A percentile compares a stretch with the other conserved stretches of the same genome.
Evolutionary conservation across 176 grass and related monocot species (phyloP).

Genomic region (Cenchrus purpureus): DNA sequence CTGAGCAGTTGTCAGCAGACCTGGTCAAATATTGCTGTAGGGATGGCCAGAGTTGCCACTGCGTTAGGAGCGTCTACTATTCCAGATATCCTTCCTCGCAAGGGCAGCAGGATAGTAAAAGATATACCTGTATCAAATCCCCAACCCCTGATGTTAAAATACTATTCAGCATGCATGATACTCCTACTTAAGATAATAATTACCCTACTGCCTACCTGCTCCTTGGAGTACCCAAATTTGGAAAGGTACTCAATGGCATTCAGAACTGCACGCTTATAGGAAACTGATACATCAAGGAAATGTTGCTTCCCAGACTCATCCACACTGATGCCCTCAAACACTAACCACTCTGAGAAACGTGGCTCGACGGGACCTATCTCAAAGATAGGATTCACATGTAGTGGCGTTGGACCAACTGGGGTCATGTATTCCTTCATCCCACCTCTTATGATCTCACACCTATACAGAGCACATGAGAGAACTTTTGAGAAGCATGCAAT

Average conservation of each 20-base stretch:
- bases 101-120: conserved; percentile 89
- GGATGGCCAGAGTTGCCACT: conserved; percentile 82
- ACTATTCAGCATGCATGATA: conserved; percentile 18
- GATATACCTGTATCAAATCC: conserved; percentile 64
- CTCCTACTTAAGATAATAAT: neutral
- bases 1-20: conserved; percentile 38
- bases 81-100: conserved; percentile 93
- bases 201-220: conserved; percentile 62
- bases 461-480: conserved; percentile 36
- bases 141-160: conserved; percentile 3
- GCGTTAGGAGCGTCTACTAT: conserved; percentile 91
- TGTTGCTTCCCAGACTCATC: conserved; percentile 89
- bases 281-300: conserved; percentile 86
- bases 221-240: conserved; percentile 90
- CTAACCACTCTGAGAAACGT: conserved; percentile 91
- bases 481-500: neutral
- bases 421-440: conserved; percentile 95
- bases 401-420: conserved; percentile 78
- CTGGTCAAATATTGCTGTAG: conserved; percentile 93
- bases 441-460: conserved; percentile 92
- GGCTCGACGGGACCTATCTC: conserved; percentile 95
- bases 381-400: conserved; percentile 96
- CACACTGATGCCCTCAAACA: conserved; percentile 96
- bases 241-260: conserved; percentile 95
- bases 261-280: conserved; percentile 84